phyloP scores from a whole-genome alignment of 257 asterid genomes.

The Capsicum baccatum region DNA sequence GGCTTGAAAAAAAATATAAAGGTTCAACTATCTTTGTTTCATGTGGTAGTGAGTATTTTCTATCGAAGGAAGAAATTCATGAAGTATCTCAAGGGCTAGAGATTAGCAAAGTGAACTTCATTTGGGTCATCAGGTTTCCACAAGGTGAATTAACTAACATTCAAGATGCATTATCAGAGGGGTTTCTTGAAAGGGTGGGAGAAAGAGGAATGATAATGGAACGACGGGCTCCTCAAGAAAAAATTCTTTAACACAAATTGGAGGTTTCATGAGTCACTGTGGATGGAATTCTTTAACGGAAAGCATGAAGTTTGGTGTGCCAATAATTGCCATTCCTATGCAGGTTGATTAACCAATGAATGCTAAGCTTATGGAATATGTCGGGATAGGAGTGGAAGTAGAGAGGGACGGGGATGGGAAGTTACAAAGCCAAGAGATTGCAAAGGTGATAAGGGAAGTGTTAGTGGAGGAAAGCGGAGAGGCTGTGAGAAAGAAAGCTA shows the following conservation, averaged over 20 bases:
- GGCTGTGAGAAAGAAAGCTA: slow-evolving; percentile 34
- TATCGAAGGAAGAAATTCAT: slow-evolving; percentile 38
- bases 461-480: slow-evolving; percentile 40
- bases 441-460: slow-evolving; percentile 19
- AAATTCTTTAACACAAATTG: slow-evolving; percentile 34
- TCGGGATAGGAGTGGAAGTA: slow-evolving; percentile 44
- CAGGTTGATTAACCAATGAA: slow-evolving; percentile 44
- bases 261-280: neutral
- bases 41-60: slow-evolving; percentile 57
- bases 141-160: slow-evolving; percentile 26
- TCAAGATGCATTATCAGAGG: slow-evolving; percentile 39
- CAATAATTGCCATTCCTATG: slow-evolving; percentile 47
- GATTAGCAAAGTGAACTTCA: slow-evolving; percentile 46
- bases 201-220: slow-evolving; percentile 39
- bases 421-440: slow-evolving; percentile 35
- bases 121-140: slow-evolving; percentile 63
- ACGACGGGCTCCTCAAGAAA: slow-evolving; percentile 47
- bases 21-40: slow-evolving; percentile 49
- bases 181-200: slow-evolving; percentile 36
- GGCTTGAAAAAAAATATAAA: slow-evolving; percentile 42
- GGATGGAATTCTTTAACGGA: slow-evolving; percentile 41
- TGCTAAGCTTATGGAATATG: slow-evolving; percentile 39
- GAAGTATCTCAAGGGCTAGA: slow-evolving; percentile 52
- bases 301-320: slow-evolving; percentile 40
- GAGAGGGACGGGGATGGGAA: slow-evolving; percentile 32